These are phyloP conservation scores for Amoeboaphelidium protococcarum DNA, from an alignment of 371 early-diverging fungal genomes.

Conservation along the genomic window DNA sequence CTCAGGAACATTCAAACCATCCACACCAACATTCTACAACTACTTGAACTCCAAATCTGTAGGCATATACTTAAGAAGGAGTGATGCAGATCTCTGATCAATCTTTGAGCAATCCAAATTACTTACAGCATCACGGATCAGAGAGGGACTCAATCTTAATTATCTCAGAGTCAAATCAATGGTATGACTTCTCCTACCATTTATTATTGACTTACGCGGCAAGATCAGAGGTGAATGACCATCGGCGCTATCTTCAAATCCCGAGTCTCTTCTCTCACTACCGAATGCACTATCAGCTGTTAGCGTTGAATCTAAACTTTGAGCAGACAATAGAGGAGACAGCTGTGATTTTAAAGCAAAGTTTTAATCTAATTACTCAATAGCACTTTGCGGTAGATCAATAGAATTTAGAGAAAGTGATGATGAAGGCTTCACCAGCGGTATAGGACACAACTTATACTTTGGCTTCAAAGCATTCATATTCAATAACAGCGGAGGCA, in stretches of 20 bases:
- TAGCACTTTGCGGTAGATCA: not conserved
- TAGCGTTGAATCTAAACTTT: not conserved
- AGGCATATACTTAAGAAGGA: not conserved
- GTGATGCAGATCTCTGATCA: not conserved
- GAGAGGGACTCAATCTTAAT: not conserved
- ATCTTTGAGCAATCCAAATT: not conserved
- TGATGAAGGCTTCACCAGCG: not conserved
- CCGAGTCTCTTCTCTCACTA: not conserved
- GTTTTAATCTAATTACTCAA: not conserved
- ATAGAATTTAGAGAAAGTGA: not conserved
- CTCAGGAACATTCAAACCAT: not conserved
- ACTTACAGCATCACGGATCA: not conserved
- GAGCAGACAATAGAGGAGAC: not conserved
- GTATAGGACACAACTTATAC: not conserved
- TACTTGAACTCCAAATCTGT: not conserved
- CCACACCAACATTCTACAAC: not conserved
- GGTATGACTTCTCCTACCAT: not conserved
- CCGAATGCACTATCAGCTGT: too few relatives aligned
- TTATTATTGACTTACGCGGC: not conserved
- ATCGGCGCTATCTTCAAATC: not conserved
- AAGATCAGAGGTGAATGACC: not conserved
- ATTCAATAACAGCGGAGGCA: not conserved
- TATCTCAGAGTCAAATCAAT: not conserved
- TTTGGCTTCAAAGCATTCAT: not conserved
- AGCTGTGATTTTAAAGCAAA: not conserved